phyloP scores from a whole-genome alignment of 2,329 filamentous ascomycete genomes.

The Trichoderma sp. region DNA sequence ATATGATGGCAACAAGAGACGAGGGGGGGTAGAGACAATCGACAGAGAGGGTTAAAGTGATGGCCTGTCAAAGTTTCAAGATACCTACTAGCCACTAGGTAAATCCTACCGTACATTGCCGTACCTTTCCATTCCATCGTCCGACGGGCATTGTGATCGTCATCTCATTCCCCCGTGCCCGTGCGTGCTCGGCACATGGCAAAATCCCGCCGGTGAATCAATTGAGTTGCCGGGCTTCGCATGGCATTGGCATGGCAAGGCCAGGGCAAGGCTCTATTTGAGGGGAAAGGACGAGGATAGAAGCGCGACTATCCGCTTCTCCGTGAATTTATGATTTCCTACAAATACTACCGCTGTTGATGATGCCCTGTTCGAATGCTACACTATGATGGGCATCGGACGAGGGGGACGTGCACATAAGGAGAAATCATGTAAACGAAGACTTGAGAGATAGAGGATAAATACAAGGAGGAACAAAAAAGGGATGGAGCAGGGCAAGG shows the following conservation, averaged over 20 bases:
- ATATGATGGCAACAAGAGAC: background rate
- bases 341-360: background rate
- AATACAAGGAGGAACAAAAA: background rate
- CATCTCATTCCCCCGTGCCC: background rate
- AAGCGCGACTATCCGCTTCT: background rate
- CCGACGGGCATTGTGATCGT: background rate
- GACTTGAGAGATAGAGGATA: background rate
- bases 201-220: background rate
- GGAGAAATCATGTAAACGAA: background rate
- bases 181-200: background rate
- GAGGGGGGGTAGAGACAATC: background rate
- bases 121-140: background rate
- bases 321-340: background rate
- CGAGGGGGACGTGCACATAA: background rate
- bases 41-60: background rate
- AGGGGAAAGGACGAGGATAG: background rate
- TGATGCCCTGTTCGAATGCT: background rate
- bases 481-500: background rate
- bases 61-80: background rate
- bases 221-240: conserved; percentile 6
- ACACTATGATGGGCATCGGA: background rate
- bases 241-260: background rate
- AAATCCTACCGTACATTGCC: background rate
- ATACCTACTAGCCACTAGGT: background rate
- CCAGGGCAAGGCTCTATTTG: background rate